phyloP scores from a whole-genome alignment of 2,329 filamentous ascomycete genomes.

The Aspergillus unguis region DNA sequence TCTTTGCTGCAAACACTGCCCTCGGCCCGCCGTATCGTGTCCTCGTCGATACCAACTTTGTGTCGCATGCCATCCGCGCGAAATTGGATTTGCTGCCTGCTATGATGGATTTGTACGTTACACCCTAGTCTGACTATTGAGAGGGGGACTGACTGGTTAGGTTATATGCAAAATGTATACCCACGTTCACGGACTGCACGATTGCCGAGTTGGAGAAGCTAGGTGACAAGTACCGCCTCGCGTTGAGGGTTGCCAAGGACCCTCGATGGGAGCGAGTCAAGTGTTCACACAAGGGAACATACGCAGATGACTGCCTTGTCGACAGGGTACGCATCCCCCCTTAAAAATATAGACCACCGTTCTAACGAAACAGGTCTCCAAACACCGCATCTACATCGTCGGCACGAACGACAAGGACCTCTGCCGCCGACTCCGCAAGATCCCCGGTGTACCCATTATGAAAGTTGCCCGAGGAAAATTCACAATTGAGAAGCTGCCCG shows the following conservation, averaged over 20 bases:
- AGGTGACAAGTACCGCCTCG: constrained; percentile 82
- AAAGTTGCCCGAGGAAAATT: constrained; percentile 87
- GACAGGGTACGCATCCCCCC: constrained; percentile 52
- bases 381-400: constrained; percentile 74
- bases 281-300: constrained; percentile 87
- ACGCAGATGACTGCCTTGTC: constrained; percentile 82
- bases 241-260: constrained; percentile 80
- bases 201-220: constrained; percentile 87
- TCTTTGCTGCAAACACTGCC: constrained; percentile 85
- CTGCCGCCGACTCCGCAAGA: constrained; percentile 79
- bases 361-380: constrained; percentile 42
- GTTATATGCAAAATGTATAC: constrained; percentile 84
- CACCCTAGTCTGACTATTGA: neutral
- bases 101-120: constrained; percentile 70
- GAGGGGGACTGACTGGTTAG: constrained; percentile 31
- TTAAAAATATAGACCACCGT: neutral
- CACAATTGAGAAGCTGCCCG: constrained; percentile 85
- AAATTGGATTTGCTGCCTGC: constrained; percentile 84
- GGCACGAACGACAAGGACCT: constrained; percentile 69
- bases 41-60: constrained; percentile 84
- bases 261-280: constrained; percentile 80
- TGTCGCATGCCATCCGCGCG: constrained; percentile 83
- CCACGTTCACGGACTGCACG: constrained; percentile 79
- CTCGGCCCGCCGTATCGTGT: constrained; percentile 79
- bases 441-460: constrained; percentile 67